phyloP scores from a whole-genome alignment of 805 yeast genomes.

The Pichia thaimueangensis region DNA sequence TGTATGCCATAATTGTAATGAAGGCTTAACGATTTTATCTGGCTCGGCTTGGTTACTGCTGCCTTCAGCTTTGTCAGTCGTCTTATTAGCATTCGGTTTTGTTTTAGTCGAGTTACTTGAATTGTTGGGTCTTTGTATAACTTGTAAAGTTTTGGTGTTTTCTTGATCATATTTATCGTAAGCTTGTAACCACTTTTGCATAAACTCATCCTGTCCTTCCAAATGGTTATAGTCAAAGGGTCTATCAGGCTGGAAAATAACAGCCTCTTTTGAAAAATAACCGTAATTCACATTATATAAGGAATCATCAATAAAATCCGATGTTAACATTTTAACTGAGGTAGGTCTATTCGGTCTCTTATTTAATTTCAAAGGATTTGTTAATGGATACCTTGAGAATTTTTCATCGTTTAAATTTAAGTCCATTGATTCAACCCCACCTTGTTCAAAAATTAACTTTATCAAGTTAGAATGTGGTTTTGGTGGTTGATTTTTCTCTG shows the following conservation, averaged over 20 bases:
- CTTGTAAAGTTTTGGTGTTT: conserved; percentile 18
- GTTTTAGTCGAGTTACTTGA: neutral
- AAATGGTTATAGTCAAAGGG: conserved; percentile 59
- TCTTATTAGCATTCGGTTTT: neutral
- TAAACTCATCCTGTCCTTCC: conserved; percentile 60
- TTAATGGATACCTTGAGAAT: conserved; percentile 40
- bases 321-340: conserved; percentile 60
- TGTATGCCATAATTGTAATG: conserved; percentile 79
- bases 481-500: conserved; percentile 16
- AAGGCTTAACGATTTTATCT: conserved; percentile 26
- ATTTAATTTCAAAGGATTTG: conserved; percentile 32
- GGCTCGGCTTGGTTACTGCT: no score
- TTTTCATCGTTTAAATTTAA: conserved; percentile 26
- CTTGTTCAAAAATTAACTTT: conserved; percentile 26
- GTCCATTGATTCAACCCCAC: conserved; percentile 33
- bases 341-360: conserved; percentile 45
- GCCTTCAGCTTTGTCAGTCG: neutral
- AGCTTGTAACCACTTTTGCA: conserved; percentile 59
- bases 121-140: conserved; percentile 12
- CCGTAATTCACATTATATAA: conserved; percentile 79
- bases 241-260: conserved; percentile 59
- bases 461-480: conserved; percentile 22
- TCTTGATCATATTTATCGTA: conserved; percentile 46
- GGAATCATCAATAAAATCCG: conserved; percentile 82
- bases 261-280: conserved; percentile 72